Conservation (phyloP, 2,329 filamentous ascomycete species). For the Pseudogymnoascus sp. region DNA sequence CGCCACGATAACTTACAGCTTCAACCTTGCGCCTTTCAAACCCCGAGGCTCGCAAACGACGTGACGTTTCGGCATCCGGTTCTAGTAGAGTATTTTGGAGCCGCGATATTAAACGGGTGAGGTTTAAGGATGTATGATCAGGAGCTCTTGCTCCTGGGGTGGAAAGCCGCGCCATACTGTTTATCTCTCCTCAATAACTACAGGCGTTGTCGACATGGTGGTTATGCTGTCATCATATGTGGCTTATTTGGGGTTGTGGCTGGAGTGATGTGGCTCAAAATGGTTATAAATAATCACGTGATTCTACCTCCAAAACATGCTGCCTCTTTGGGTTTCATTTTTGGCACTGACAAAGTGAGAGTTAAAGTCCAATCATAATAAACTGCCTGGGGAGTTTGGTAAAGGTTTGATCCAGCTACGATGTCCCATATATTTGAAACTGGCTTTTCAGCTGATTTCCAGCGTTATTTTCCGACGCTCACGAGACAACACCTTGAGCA, state of each 20-base stretch:
- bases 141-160: constrained; percentile 8
- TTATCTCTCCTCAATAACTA: background rate
- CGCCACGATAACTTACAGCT: constrained; percentile 37
- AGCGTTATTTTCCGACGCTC: background rate
- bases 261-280: background rate
- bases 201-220: constrained; percentile 1
- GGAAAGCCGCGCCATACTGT: constrained; percentile 10
- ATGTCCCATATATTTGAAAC: background rate
- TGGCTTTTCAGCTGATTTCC: background rate
- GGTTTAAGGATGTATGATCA: constrained; percentile 33
- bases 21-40: constrained; percentile 57
- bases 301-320: background rate
- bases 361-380: background rate
- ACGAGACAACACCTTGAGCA: background rate
- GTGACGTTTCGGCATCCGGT: constrained; percentile 52
- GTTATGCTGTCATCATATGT: constrained; percentile 9
- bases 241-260: constrained; percentile 1
- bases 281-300: background rate
- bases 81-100: constrained; percentile 60
- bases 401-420: background rate
- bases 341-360: background rate
- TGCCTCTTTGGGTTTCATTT: background rate
- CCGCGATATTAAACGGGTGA: constrained; percentile 58
- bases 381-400: background rate
- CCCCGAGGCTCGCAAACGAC: constrained; percentile 50